Percentiles rank a stretch among this genome's conserved stretches.
Evolutionary conservation across 2,329 filamentous ascomycete genomes (phyloP).

Genomic region (Penicillium capsulatum): DNA sequence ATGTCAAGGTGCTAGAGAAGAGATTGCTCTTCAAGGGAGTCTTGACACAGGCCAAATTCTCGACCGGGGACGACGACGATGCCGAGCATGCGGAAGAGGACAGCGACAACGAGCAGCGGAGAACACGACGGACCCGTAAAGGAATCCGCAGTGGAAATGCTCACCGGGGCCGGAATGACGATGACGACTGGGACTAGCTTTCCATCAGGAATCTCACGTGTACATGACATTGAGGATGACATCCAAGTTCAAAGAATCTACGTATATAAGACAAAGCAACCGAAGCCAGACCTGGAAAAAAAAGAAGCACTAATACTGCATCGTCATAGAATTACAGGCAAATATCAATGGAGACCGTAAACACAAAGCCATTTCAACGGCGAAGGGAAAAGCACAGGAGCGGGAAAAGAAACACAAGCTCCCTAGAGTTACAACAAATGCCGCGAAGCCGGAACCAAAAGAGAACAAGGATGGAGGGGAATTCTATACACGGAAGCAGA

Average conservation of each 20-base stretch:
- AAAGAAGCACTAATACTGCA: conserved; percentile 26
- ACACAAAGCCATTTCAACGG: conserved; percentile 20
- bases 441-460: conserved; percentile 22
- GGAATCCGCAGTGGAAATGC: conserved; percentile 33
- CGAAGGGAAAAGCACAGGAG: conserved; percentile 9
- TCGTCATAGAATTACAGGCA: conserved; percentile 36
- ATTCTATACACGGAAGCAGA: conserved; percentile 34
- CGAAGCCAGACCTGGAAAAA: conserved; percentile 13
- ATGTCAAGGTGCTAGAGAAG: conserved; percentile 41
- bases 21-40: conserved; percentile 40
- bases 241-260: not conserved
- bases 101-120: conserved; percentile 23
- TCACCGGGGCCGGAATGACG: conserved; percentile 19
- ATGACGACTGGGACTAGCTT: conserved; percentile 47
- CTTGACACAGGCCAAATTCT: conserved; percentile 34
- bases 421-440: conserved; percentile 28
- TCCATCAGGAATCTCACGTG: too few relatives aligned
- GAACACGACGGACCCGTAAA: conserved; percentile 14
- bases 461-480: conserved; percentile 17
- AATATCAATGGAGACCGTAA: conserved; percentile 22
- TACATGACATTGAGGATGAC: too few relatives aligned
- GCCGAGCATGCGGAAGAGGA: conserved; percentile 15
- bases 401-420: conserved; percentile 16
- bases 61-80: conserved; percentile 21
- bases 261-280: conserved; percentile 3